Evolutionary conservation across 345 rosid genomes (phyloP).

Genomic region (Aethionema arabicum): DNA sequence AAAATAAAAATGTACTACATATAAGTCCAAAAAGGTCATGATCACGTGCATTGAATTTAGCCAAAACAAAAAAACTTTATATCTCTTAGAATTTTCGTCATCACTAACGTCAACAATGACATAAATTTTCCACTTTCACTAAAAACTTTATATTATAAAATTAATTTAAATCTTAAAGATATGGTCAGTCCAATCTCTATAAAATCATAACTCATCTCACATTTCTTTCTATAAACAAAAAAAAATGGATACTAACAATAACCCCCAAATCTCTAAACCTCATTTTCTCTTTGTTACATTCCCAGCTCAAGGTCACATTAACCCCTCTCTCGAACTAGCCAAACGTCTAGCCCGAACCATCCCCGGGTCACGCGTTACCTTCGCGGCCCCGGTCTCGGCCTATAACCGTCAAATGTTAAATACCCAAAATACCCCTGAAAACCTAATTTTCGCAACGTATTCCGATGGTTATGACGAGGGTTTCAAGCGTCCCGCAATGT

Average conservation of each 20-base stretch:
- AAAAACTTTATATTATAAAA: too few relatives aligned
- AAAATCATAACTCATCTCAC: background rate
- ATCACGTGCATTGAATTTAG: slow-evolving; percentile 12
- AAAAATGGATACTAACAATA: slow-evolving; percentile 8
- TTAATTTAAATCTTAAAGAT: too few relatives aligned
- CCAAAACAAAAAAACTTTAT: background rate
- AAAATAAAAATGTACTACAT: too few relatives aligned
- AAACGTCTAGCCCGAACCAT: slow-evolving; percentile 44
- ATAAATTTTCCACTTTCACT: background rate
- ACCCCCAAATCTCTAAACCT: slow-evolving; percentile 13
- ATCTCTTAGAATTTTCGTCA: slow-evolving; percentile 26
- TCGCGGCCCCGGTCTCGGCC: slow-evolving; percentile 41
- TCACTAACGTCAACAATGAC: slow-evolving; percentile 34
- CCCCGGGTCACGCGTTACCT: slow-evolving; percentile 50
- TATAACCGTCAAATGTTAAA: slow-evolving; percentile 42
- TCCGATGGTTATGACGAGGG: slow-evolving; percentile 67
- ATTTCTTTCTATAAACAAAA: background rate
- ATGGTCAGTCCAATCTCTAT: slow-evolving; percentile 9
- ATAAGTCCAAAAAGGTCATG: slow-evolving; percentile 11
- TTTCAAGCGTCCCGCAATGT: slow-evolving; percentile 11
- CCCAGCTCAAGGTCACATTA: slow-evolving; percentile 68
- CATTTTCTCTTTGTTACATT: slow-evolving; percentile 51
- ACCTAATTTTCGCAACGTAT: slow-evolving; percentile 43
- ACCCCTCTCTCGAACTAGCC: slow-evolving; percentile 58
- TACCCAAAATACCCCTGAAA: slow-evolving; percentile 10